phyloP scores from a whole-genome alignment of 2,329 filamentous ascomycete species.

The Ascochyta clinopodiicola region DNA sequence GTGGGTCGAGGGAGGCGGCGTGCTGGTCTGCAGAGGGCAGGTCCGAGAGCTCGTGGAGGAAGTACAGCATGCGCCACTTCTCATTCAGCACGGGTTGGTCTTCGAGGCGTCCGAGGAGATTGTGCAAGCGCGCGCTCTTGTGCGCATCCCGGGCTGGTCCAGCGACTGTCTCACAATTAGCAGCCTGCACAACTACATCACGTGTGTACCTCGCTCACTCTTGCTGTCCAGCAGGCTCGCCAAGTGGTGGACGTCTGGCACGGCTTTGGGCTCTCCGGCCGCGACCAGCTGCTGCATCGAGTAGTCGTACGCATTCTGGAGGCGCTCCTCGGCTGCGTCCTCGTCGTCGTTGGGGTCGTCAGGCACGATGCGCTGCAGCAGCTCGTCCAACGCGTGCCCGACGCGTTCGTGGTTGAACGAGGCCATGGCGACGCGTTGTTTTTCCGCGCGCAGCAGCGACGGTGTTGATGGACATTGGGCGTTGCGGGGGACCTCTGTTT shows the following conservation, averaged over 20 bases:
- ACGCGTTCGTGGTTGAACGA: conserved; percentile 64
- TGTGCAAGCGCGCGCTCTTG: conserved; percentile 81
- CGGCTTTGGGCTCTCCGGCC: conserved; percentile 60
- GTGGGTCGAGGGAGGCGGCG: conserved; percentile 18
- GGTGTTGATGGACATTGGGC: conserved; percentile 7
- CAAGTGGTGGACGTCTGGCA: conserved; percentile 85
- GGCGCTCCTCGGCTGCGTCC: conserved; percentile 70
- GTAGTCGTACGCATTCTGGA: conserved; percentile 65
- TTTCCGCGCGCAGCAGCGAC: conserved; percentile 1
- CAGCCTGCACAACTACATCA: not conserved
- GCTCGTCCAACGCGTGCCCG: conserved; percentile 77
- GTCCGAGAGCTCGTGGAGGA: conserved; percentile 84
- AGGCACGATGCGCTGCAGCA: conserved; percentile 77
- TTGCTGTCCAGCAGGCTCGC: conserved; percentile 91
- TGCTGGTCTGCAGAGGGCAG: conserved; percentile 38
- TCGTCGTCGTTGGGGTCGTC: conserved; percentile 70
- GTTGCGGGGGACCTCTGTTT: conserved; percentile 9
- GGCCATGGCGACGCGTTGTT: conserved; percentile 42
- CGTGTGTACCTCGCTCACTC: conserved; percentile 43
- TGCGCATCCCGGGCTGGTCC: conserved; percentile 74
- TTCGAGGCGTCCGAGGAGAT: conserved; percentile 86
- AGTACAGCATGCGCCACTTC: conserved; percentile 96
- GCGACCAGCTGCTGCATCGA: conserved; percentile 56
- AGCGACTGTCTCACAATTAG: conserved; percentile 60
- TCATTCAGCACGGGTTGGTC: conserved; percentile 91